These are phyloP conservation scores for Sporisorium scitamineum DNA, from an alignment of 1,284 basidiomycete species.

Conservation along the genomic window DNA sequence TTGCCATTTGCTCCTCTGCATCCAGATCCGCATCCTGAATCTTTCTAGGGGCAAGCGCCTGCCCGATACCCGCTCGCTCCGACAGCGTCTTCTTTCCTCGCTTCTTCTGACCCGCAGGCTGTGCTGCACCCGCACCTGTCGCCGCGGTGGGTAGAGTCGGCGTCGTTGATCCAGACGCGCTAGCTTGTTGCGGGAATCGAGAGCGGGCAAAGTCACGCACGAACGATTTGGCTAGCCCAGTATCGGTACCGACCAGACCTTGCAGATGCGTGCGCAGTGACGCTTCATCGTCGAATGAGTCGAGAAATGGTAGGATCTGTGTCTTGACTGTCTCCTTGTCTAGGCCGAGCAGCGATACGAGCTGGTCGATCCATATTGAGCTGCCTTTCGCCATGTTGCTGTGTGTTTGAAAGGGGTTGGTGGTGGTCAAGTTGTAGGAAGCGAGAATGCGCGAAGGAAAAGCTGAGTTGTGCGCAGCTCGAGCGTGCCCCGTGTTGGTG, in stretches of 20 bases:
- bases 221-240: conserved; percentile 31
- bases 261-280: conserved; percentile 39
- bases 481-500: conserved; percentile 8
- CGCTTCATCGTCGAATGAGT: conserved; percentile 39
- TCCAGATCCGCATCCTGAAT: conserved; percentile 9
- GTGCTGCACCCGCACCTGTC: not conserved
- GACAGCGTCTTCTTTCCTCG: conserved; percentile 41
- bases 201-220: conserved; percentile 35
- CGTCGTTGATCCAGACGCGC: conserved; percentile 11
- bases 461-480: conserved; percentile 3
- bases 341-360: conserved; percentile 38
- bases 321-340: conserved; percentile 46
- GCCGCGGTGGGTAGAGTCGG: not conserved
- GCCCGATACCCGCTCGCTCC: conserved; percentile 34
- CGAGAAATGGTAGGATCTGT: conserved; percentile 51
- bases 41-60: conserved; percentile 34
- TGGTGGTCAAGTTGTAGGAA: not conserved
- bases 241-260: conserved; percentile 43
- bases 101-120: conserved; percentile 10
- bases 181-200: conserved; percentile 29
- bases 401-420: not conserved
- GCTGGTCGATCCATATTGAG: conserved; percentile 45
- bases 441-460: not conserved
- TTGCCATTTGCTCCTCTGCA: conserved; percentile 35
- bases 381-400: conserved; percentile 31